These are phyloP conservation scores for Allium cepa DNA, from an alignment of 106 monocot genomes.

Conservation along the genomic window DNA sequence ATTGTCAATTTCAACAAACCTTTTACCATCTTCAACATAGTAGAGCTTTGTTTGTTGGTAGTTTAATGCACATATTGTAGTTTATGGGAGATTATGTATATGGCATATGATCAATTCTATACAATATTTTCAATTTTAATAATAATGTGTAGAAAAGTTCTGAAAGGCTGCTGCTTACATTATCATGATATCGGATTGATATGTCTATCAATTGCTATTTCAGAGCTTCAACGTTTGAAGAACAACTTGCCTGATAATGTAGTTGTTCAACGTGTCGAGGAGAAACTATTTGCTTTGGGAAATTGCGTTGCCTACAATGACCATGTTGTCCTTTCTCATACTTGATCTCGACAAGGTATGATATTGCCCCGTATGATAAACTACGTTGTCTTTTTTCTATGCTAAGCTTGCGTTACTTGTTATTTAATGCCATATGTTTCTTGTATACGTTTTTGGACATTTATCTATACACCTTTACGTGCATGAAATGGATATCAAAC, in stretches of 20 bases:
- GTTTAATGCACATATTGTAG: too few species aligned
- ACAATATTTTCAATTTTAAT: too few species aligned
- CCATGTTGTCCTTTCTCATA: slow-evolving; percentile 90
- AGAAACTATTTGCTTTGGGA: slow-evolving; percentile 81
- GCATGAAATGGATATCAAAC: not conserved
- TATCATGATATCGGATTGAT: too few species aligned
- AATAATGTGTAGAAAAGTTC: too few species aligned
- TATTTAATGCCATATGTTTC: not conserved
- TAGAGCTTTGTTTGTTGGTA: too few species aligned
- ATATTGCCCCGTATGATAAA: too few species aligned
- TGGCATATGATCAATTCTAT: too few species aligned
- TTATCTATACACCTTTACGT: not conserved
- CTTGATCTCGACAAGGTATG: slow-evolving; percentile 86
- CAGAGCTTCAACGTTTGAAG: slow-evolving; percentile 89
- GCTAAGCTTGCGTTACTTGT: too few species aligned
- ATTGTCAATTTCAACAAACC: too few species aligned
- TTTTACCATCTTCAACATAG: too few species aligned
- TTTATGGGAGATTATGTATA: too few species aligned
- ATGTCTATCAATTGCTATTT: slow-evolving; percentile 1
- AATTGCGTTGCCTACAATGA: slow-evolving; percentile 97
- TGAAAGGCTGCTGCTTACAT: too few species aligned
- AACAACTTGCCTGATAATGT: slow-evolving; percentile 92
- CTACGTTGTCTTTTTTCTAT: not conserved
- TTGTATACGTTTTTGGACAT: not conserved
- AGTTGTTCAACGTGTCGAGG: slow-evolving; percentile 91